phyloP scores from a whole-genome alignment of 225 moss, liverwort and hornwort genomes.

The Physcomitrium patens region DNA sequence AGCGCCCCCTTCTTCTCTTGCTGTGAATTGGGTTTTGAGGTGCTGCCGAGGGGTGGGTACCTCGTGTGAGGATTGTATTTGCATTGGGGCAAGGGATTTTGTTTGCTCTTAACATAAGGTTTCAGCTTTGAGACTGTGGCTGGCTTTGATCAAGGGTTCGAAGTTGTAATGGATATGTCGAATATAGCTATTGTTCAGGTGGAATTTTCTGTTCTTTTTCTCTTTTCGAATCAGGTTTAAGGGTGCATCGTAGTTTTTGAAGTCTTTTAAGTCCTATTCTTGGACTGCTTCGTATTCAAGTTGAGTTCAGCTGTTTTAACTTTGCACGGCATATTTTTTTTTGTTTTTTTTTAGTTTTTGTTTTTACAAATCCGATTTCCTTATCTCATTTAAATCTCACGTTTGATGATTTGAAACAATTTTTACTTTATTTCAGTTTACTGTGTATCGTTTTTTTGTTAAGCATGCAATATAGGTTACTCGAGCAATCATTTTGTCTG shows the following conservation, averaged over 20 bases:
- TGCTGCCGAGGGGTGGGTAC: neutral
- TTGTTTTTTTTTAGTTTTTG: no score
- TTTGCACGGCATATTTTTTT: no score
- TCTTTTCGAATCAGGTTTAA: neutral
- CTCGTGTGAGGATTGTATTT: neutral
- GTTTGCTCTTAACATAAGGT: neutral
- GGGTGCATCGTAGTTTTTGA: neutral
- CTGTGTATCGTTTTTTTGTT: no score
- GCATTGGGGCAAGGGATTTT: neutral
- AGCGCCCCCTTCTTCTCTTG: neutral
- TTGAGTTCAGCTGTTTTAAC: no score
- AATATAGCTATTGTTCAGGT: neutral
- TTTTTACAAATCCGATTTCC: no score
- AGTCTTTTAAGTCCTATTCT: no score
- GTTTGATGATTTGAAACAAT: no score
- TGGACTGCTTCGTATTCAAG: no score
- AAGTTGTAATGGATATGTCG: neutral
- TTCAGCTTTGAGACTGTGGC: neutral
- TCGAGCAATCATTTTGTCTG: neutral
- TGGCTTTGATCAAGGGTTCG: neutral
- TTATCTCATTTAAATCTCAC: no score
- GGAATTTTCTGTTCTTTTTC: neutral
- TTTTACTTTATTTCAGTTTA: no score
- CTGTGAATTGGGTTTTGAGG: slow-evolving; percentile 12
- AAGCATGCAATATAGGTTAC: neutral